phyloP scores from a whole-genome alignment of 2,329 filamentous ascomycete species.

The Rhexocercosporidium sp. region DNA sequence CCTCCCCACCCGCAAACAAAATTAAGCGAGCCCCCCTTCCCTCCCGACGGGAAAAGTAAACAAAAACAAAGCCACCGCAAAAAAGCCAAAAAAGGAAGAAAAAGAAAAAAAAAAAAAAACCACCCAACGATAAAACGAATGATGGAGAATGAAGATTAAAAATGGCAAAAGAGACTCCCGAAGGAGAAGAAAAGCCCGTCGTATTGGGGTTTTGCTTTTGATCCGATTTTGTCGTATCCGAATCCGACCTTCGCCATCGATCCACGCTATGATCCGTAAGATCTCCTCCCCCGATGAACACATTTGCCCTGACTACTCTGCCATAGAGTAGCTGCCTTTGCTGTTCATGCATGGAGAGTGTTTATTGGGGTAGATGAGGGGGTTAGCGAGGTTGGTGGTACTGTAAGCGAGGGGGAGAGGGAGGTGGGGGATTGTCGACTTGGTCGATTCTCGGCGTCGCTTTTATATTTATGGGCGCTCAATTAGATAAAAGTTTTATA shows the following conservation, averaged over 20 bases:
- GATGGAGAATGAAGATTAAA: not conserved
- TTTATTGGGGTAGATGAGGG: not conserved
- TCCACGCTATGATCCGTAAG: not conserved
- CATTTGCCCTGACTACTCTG: not conserved
- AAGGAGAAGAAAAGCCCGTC: not conserved
- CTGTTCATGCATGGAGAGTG: not conserved
- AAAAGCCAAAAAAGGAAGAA: not conserved
- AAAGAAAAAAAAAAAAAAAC: not conserved
- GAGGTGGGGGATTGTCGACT: not conserved
- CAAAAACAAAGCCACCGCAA: no score
- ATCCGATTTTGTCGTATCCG: not conserved
- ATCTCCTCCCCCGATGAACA: not conserved
- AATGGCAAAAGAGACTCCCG: not conserved
- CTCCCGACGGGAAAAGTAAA: no score
- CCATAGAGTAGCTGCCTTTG: not conserved
- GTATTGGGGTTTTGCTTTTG: not conserved
- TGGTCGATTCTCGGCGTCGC: no score
- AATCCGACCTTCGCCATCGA: not conserved
- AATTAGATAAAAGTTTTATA: no score
- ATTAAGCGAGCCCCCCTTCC: no score
- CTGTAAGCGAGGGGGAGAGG: no score
- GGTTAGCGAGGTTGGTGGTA: not conserved
- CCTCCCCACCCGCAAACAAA: no score
- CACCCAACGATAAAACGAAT: no score
- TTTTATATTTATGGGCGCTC: no score